A percentile compares a stretch with the other conserved stretches of the same genome.
phyloP scores from a whole-genome alignment of 2,329 filamentous ascomycete genomes.

The Aspergillus eucalypticola region DNA sequence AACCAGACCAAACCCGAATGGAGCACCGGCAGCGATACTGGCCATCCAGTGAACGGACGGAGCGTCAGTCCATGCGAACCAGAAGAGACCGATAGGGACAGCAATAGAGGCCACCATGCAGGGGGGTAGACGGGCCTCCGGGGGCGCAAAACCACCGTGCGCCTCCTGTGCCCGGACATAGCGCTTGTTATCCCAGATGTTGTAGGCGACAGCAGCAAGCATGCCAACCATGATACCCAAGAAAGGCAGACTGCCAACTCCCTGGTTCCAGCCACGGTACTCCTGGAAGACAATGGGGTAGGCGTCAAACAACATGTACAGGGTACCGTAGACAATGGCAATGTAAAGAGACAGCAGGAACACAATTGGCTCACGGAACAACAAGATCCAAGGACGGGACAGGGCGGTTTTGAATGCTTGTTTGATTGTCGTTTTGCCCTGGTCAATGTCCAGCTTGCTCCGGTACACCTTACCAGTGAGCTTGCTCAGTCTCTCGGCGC shows the following conservation, averaged over 20 bases:
- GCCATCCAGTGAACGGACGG: conserved; percentile 44
- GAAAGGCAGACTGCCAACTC: conserved; percentile 51
- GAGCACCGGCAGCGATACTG: conserved; percentile 37
- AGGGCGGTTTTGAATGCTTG: conserved; percentile 51
- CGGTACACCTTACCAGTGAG: conserved; percentile 52
- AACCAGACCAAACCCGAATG: conserved; percentile 47
- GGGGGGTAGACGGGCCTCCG: conserved; percentile 57
- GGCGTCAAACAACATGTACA: conserved; percentile 56
- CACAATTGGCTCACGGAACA: conserved; percentile 55
- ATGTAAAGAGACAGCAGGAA: conserved; percentile 53
- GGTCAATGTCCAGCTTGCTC: conserved; percentile 42
- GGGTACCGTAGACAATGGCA: conserved; percentile 53
- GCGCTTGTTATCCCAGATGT: conserved; percentile 45
- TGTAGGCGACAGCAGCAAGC: conserved; percentile 43
- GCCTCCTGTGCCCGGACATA: conserved; percentile 44
- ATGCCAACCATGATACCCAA: conserved; percentile 50
- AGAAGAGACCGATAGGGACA: conserved; percentile 60
- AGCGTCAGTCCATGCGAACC: conserved; percentile 62
- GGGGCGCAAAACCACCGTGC: conserved; percentile 60
- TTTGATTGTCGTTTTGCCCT: conserved; percentile 43
- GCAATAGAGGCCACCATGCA: conserved; percentile 51
- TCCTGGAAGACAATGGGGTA: conserved; percentile 53
- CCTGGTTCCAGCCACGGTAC: conserved; percentile 49
- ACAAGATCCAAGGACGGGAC: conserved; percentile 50
- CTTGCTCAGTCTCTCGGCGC: conserved; percentile 51